Percentiles rank a stretch among this genome's conserved stretches.
Conservation (phyloP, 75 land plant species). For the Cupressus sempervirens region DNA sequence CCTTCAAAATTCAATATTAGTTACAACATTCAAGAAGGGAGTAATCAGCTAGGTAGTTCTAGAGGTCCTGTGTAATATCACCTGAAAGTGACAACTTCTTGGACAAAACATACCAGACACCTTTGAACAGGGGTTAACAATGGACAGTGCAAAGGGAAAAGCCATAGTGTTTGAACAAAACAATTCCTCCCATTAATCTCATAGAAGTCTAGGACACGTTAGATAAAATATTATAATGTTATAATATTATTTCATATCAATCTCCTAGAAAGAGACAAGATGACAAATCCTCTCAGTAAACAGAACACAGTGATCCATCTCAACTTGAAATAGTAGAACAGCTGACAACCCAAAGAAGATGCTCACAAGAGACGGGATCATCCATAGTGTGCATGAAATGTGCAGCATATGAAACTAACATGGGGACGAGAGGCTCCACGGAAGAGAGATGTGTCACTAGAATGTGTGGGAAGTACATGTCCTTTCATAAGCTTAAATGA, state of each 20-base stretch:
- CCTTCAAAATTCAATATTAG: too few relatives aligned
- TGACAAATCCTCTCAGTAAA: background rate
- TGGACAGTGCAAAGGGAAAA: background rate
- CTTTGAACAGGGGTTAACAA: background rate
- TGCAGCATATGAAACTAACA: background rate
- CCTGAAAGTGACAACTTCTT: background rate
- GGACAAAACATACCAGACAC: background rate
- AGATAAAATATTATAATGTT: background rate
- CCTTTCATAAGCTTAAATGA: background rate
- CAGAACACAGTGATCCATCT: background rate
- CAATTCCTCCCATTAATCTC: background rate
- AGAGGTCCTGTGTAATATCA: background rate
- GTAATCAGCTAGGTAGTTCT: too few relatives aligned
- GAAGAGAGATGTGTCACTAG: background rate
- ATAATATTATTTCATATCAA: background rate
- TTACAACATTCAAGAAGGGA: too few relatives aligned
- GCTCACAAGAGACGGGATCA: background rate
- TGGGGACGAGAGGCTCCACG: background rate
- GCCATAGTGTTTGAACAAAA: too few relatives aligned
- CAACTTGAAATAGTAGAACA: background rate
- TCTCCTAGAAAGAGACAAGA: background rate
- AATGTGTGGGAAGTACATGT: background rate
- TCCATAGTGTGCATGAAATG: background rate
- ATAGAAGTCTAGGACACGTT: background rate
- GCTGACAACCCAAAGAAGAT: background rate